phyloP scores from a whole-genome alignment of 2,329 filamentous ascomycete genomes.

The Aspergillus sp. region DNA sequence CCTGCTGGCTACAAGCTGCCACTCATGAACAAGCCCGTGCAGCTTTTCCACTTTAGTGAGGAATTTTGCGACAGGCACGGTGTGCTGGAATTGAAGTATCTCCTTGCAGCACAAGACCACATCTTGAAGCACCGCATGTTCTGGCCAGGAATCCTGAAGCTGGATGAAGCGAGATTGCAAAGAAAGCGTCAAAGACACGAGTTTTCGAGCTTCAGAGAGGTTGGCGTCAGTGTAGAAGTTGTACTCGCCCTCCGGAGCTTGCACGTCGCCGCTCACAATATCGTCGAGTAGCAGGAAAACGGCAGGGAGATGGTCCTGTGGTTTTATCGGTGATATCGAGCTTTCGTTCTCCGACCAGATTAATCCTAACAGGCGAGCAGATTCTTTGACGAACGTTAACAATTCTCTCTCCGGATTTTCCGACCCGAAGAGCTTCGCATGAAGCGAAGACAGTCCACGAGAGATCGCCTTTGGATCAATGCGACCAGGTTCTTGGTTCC shows the following conservation, averaged over 20 bases:
- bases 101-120: conserved; percentile 66
- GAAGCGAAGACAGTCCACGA: conserved; percentile 52
- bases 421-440: conserved; percentile 38
- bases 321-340: conserved; percentile 16
- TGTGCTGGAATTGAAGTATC: conserved; percentile 64
- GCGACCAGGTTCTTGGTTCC: conserved; percentile 15
- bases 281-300: conserved; percentile 58
- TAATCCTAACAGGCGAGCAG: conserved; percentile 25
- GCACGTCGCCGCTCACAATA: conserved; percentile 43
- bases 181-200: conserved; percentile 60
- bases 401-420: conserved; percentile 22
- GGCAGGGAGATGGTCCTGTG: conserved; percentile 54
- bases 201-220: conserved; percentile 61
- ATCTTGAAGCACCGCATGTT: conserved; percentile 71
- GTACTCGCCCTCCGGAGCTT: conserved; percentile 45
- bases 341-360: conserved; percentile 19
- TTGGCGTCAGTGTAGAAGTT: conserved; percentile 89
- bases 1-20: conserved; percentile 85
- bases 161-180: conserved; percentile 64
- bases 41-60: conserved; percentile 82
- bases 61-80: conserved; percentile 76
- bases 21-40: conserved; percentile 77
- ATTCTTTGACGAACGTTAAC: conserved; percentile 25
- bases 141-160: conserved; percentile 55
- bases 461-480: conserved; percentile 47